Base-by-base conservation (phyloP, 2,329 filamentous ascomycete species). In the Diatrype stigma region DNA sequence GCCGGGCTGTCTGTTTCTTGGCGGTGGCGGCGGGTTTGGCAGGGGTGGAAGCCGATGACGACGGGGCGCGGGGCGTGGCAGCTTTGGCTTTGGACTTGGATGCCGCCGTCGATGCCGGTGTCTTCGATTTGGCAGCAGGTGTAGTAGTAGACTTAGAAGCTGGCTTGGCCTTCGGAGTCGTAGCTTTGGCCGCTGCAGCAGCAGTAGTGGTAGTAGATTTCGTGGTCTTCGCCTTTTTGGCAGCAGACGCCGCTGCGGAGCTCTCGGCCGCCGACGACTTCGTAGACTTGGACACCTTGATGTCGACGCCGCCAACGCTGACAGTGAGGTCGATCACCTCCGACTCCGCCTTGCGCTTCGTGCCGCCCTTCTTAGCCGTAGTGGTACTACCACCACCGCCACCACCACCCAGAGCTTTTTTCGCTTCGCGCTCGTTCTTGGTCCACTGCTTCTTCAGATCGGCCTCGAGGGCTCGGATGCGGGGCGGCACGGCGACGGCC, bases 371-470 rank as follows among this genome's bases (percentile, higher is more conserved):
- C 47, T 32, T 23, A 46, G 40, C 47, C 11, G 46, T 28, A 2
- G 48, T 38, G 6, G 48, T 47, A 16, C 45, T 17, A 4, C 35
- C 14, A 45, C 47, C 16, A 8, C 46, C 38, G 45, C 34, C n/a
- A 6, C 34, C 34, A 12, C 34, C 16, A 37, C 30, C 30, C n/a
- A 56, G 17, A 19, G 59, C 60, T 46, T 71, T 74, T 63, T 74
- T 81, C 0, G 74, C 70, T 55, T 78, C 78, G 16, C 73, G 67
- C 30, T 80, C 74, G 22, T 71, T 73, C 54, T 73, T 75, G 2
- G 69, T 69, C 73, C 79, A 85, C 53, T 84, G 75, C 55, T 77
- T 82, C 69, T 79, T 84, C 64, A 85, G 61, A 46, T 78, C 74
- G 2, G 60, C 56, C 65, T 86, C 81, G 23, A 85, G 51, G 49